These are phyloP conservation scores for Biancaea sappan DNA, from an alignment of 306 rosid species.

Conservation along the genomic window DNA sequence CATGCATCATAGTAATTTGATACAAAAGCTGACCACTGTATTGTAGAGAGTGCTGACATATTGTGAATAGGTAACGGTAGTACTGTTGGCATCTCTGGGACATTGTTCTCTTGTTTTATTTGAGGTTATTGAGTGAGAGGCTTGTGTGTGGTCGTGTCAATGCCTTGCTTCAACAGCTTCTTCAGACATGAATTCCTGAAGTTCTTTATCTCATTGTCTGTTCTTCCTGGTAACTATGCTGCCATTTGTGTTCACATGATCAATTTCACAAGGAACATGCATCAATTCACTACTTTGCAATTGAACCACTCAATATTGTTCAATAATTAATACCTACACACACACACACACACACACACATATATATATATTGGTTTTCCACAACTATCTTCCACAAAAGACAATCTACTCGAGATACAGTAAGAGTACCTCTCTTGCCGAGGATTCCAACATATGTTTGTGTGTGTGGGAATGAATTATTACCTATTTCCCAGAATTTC, in stretches of 20 bases:
- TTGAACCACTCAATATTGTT: too few species aligned
- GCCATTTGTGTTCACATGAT: slow-evolving; percentile 99
- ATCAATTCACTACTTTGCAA: too few species aligned
- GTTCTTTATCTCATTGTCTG: slow-evolving; percentile 93
- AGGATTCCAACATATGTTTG: too few species aligned
- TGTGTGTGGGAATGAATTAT: too few species aligned
- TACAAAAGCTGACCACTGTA: slow-evolving; percentile 47
- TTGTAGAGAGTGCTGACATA: slow-evolving; percentile 36
- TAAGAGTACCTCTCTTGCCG: too few species aligned
- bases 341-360: too few species aligned
- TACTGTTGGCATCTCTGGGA: slow-evolving; percentile 44
- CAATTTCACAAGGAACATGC: too few species aligned
- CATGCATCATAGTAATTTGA: slow-evolving; percentile 48
- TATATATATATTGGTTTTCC: too few species aligned
- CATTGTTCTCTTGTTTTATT: slow-evolving; percentile 44
- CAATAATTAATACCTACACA: too few species aligned
- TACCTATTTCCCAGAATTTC: slow-evolving; percentile 88
- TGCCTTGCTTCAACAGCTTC: slow-evolving; percentile 93
- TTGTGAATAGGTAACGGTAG: slow-evolving; percentile 19
- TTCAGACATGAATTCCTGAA: slow-evolving; percentile 94
- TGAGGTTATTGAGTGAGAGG: slow-evolving; percentile 48
- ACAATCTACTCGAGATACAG: too few species aligned
- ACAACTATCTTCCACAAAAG: too few species aligned
- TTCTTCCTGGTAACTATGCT: slow-evolving; percentile 93
- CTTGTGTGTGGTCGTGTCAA: slow-evolving; percentile 90